Evolutionary conservation across 2,329 filamentous ascomycete genomes (phyloP).

Genomic region (Anthostomella pinea): DNA sequence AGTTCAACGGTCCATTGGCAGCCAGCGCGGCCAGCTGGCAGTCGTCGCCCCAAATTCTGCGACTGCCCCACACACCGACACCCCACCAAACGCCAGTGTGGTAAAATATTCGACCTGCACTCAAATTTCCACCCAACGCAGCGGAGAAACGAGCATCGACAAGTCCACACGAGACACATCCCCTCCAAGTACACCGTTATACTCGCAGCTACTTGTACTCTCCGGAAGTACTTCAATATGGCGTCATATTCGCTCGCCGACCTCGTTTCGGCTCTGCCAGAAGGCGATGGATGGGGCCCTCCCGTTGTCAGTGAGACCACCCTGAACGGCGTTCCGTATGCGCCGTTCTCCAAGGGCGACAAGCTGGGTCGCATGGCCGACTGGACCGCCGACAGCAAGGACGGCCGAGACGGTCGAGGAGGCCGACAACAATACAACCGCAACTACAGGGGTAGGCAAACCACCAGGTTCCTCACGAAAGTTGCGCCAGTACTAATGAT

Average conservation of each 20-base stretch:
- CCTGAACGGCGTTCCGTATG: constrained; percentile 92
- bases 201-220: constrained; percentile 1
- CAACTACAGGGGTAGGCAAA: constrained; percentile 76
- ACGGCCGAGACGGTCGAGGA: constrained; percentile 66
- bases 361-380: constrained; percentile 99
- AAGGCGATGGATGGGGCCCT: constrained; percentile 85
- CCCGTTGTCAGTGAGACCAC: constrained; percentile 79
- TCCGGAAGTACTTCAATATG: constrained; percentile 19
- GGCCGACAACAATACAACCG: constrained; percentile 87
- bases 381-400: constrained; percentile 92
- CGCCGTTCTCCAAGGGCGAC: constrained; percentile 97
- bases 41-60: background rate
- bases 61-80: constrained; percentile 27
- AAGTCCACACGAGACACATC: constrained; percentile 9
- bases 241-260: constrained; percentile 40
- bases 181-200: no score
- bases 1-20: no score
- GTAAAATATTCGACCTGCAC: constrained; percentile 26
- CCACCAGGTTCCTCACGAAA: no score
- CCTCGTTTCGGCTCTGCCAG: constrained; percentile 69
- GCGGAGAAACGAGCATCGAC: constrained; percentile 6
- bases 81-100: constrained; percentile 28
- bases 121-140: constrained; percentile 26
- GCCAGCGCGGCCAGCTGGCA: no score
- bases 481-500: constrained; percentile 19